phyloP scores from a whole-genome alignment of 2,329 filamentous ascomycete genomes.

The Trichoderma sp. region DNA sequence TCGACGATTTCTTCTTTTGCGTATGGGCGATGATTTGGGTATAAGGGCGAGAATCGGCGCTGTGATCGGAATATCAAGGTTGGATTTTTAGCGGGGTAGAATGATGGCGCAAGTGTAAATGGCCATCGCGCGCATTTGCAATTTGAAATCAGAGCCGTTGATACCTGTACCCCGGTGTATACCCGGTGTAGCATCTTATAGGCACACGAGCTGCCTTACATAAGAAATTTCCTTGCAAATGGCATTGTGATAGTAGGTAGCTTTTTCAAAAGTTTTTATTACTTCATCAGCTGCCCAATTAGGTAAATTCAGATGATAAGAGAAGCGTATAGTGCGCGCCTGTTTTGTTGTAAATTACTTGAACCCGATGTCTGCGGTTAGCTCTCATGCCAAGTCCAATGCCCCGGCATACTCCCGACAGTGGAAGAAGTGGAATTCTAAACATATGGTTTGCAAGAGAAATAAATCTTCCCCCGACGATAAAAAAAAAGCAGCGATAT shows the following conservation, averaged over 20 bases:
- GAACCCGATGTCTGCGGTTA: neutral
- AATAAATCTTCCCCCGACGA: too few species aligned
- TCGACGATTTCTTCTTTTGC: neutral
- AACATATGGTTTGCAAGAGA: neutral
- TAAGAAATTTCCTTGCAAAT: neutral
- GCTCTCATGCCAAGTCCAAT: neutral
- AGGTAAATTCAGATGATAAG: neutral
- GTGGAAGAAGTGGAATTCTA: neutral
- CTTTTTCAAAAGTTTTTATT: neutral
- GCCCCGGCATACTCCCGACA: neutral
- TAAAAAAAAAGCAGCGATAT: neutral
- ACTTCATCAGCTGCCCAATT: neutral
- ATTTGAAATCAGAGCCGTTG: constrained; percentile 21
- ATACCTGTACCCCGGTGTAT: constrained; percentile 18
- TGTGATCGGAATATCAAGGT: neutral
- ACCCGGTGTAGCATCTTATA: neutral
- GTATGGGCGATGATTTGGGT: constrained; percentile 1
- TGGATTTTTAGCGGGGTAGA: constrained; percentile 31
- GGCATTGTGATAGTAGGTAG: neutral
- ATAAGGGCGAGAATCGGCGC: constrained; percentile 21
- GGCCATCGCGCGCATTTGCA: constrained; percentile 23
- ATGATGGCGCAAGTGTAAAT: constrained; percentile 26
- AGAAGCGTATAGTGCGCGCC: neutral
- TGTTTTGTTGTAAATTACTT: neutral
- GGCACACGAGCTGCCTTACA: neutral